phyloP scores from a whole-genome alignment of 2,329 filamentous ascomycete genomes.

The Botryotinia globosa region DNA sequence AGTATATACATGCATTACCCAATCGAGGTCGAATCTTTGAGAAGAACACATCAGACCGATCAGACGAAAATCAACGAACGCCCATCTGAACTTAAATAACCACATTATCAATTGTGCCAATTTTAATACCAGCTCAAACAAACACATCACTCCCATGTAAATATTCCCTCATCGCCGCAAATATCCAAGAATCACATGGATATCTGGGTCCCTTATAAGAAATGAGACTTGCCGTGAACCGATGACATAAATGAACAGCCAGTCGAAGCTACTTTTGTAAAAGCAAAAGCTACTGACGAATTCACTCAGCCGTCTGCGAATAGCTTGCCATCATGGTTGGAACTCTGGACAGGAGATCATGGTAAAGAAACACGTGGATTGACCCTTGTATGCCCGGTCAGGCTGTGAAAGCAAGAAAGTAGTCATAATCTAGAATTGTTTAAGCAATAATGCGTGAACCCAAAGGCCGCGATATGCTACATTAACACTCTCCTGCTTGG shows the following conservation, averaged over 20 bases:
- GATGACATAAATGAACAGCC: not conserved
- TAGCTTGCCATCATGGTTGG: not conserved
- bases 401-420: not conserved
- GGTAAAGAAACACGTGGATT: not conserved
- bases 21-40: not conserved
- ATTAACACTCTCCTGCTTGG: not conserved
- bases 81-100: not conserved
- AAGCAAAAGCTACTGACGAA: not conserved
- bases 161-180: too few relatives aligned
- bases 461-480: constrained; percentile 2
- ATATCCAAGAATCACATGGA: not conserved
- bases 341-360: not conserved
- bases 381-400: not conserved
- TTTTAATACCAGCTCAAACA: not conserved
- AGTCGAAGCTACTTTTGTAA: not conserved
- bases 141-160: not conserved
- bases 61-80: not conserved
- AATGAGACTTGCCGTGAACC: not conserved
- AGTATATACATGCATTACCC: not conserved
- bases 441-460: not conserved
- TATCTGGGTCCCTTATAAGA: not conserved
- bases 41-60: not conserved
- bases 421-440: not conserved
- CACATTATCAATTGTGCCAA: not conserved
- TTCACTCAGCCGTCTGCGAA: not conserved